A percentile compares a stretch with the other conserved stretches of the same genome.
These are phyloP conservation scores for Teunomyces kruisii DNA, from an alignment of 805 yeast genomes.

Conservation along the genomic window DNA sequence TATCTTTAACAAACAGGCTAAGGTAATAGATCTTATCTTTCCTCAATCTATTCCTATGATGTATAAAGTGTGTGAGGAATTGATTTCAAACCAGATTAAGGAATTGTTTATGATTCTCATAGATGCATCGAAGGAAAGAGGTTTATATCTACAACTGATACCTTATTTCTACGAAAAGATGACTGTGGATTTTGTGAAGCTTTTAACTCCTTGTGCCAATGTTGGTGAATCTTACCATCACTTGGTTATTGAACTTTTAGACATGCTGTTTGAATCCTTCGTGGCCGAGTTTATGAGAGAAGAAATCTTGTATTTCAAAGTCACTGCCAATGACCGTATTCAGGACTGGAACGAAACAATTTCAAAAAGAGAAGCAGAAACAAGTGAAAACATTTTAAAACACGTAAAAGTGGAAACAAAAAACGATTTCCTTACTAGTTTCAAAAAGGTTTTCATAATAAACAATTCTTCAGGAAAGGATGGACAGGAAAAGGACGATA, in stretches of 20 bases:
- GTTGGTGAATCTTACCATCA: conserved; percentile 35
- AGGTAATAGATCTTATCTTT: conserved; percentile 43
- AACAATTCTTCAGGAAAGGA: conserved; percentile 8
- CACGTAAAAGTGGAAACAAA: conserved; percentile 47
- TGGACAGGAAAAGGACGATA: conserved; percentile 5
- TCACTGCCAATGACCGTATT: conserved; percentile 23
- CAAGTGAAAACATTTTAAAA: conserved; percentile 47
- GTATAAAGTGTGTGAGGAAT: conserved; percentile 48
- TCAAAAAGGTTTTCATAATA: conserved; percentile 24
- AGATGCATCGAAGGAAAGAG: conserved; percentile 25
- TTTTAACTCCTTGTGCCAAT: conserved; percentile 31
- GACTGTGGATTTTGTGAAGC: conserved; percentile 22
- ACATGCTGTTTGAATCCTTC: conserved; percentile 41
- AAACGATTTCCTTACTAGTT: conserved; percentile 23
- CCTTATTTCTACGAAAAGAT: conserved; percentile 40
- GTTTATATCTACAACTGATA: conserved; percentile 34
- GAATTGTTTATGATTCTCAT: conserved; percentile 30
- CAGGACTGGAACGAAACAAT: conserved; percentile 35
- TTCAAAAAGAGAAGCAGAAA: conserved; percentile 46
- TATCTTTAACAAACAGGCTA: conserved; percentile 37
- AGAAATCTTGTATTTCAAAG: conserved; percentile 29
- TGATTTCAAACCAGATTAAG: conserved; percentile 39
- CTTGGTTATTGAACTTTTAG: conserved; percentile 37
- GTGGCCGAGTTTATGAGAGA: conserved; percentile 41
- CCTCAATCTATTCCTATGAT: conserved; percentile 46